Evolutionary conservation across 805 yeast genomes (phyloP), one percentile per base, ranked within the genome.

Genomic region (Saccharomycopsis synnaedendra): DNA sequence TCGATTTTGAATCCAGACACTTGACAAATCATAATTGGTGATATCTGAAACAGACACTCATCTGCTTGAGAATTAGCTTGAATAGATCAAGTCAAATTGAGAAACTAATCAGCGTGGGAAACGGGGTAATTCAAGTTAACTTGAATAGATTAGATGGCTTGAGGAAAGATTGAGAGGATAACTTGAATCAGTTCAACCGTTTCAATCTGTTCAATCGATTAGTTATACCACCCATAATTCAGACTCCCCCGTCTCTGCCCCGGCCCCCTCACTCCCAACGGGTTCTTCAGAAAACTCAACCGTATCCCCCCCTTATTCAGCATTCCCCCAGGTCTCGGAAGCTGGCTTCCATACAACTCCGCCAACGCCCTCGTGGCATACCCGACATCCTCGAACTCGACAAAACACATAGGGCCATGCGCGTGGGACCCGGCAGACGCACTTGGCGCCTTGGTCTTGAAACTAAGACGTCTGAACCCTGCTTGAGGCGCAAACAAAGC

Each of bases 401-500:
- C 98, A 71, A 93, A 93, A 65, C 98, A 93, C 97, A 93, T 93
- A 47, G 98, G 98, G 4, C 98, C 97, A 66, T 84, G 94, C 55
- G 76, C 75, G 40, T 71, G 69, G 1, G 47, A 44, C 41, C 62
- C 42, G 11, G 54, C 60, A 44, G 72, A 73, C 43, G 62, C 56
- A 29, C 59, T 58, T 45, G 64, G 66, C 32, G 60, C 64, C 64
- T 88, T 87, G 11, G 94, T 89, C 57, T 96, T 75, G 70, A 93
- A 93, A 19, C 95, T 85, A 45, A 93, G 72, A 47, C 98, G 72
- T 61, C 95, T 82, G 69, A 93, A 93, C 2, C 98, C 98, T 51
- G 82, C 79, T 59, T 90, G 96, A 5, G 85, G 82, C 37, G 93
- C 75, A 62, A 93, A 93, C 54, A 93, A 67, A 38, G 85, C 80